A percentile compares a stretch with the other conserved stretches of the same genome.
Conservation (phyloP, 352 stramenopile genomes). For the Phytophthora aleatoria region DNA sequence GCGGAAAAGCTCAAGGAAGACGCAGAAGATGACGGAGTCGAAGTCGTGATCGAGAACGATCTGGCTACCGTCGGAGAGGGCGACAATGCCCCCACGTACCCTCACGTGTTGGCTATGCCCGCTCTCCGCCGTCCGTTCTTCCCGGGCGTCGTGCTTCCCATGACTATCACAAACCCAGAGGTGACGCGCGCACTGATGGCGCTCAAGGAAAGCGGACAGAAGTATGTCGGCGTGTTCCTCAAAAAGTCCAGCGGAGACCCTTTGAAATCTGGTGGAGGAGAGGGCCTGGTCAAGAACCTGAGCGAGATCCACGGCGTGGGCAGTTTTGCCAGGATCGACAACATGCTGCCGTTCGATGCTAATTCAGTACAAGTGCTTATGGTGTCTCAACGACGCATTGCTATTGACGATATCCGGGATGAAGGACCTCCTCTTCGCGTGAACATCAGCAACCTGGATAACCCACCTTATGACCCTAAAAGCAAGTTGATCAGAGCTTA, state of each 20-base stretch:
- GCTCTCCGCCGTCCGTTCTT: constrained; percentile 82
- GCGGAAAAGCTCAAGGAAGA: constrained; percentile 34
- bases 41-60: constrained; percentile 67
- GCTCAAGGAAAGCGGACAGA: constrained; percentile 83
- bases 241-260: constrained; percentile 70
- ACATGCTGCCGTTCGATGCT: constrained; percentile 83
- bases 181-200: constrained; percentile 90
- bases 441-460: constrained; percentile 76
- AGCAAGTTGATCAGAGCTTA: constrained; percentile 95
- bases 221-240: constrained; percentile 95
- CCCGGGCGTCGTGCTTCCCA: constrained; percentile 78
- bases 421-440: constrained; percentile 62
- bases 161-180: constrained; percentile 86
- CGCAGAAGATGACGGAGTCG: constrained; percentile 8
- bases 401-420: constrained; percentile 79
- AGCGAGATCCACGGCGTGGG: constrained; percentile 95
- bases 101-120: constrained; percentile 81
- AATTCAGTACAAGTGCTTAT: constrained; percentile 85
- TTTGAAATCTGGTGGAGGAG: constrained; percentile 39
- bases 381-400: constrained; percentile 89
- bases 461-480: constrained; percentile 68
- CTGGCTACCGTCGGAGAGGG: constrained; percentile 67
- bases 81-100: constrained; percentile 70
- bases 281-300: constrained; percentile 93
- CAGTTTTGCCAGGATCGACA: constrained; percentile 96